phyloP scores from a whole-genome alignment of 805 yeast genomes.

The Yarrowia sp. region DNA sequence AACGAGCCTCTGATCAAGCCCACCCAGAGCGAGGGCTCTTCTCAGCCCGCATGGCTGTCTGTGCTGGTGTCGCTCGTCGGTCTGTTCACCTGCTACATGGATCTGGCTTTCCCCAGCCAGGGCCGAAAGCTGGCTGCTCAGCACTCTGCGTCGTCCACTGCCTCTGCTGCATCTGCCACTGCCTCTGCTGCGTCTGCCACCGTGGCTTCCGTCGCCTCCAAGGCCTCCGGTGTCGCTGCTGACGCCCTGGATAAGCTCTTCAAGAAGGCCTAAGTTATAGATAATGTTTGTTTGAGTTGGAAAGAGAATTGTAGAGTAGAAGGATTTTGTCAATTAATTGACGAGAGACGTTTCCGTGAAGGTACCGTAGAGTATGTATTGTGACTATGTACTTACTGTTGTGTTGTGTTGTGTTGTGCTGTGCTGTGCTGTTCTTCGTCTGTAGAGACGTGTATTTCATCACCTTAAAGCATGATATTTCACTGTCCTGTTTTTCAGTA shows the following conservation, averaged over 20 bases:
- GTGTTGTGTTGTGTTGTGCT: too few species aligned
- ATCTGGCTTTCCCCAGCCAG: slow-evolving; percentile 38
- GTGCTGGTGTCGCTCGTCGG: slow-evolving; percentile 38
- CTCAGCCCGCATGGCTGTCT: slow-evolving; percentile 37
- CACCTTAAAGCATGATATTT: too few species aligned
- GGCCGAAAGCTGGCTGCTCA: slow-evolving; percentile 25
- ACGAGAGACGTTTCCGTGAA: too few species aligned
- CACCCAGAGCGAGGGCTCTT: slow-evolving; percentile 10
- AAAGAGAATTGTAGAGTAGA: not conserved
- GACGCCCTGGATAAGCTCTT: slow-evolving; percentile 23
- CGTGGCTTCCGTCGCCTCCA: slow-evolving; percentile 23
- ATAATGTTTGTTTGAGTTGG: not conserved
- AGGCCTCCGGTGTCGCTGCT: slow-evolving; percentile 23
- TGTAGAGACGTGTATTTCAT: too few species aligned
- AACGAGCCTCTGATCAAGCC: slow-evolving; percentile 35
- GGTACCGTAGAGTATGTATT: too few species aligned
- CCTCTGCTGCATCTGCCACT: not conserved
- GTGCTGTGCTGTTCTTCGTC: too few species aligned
- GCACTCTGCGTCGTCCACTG: slow-evolving; percentile 1
- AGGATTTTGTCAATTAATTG: too few species aligned
- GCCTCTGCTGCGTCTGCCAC: slow-evolving; percentile 23
- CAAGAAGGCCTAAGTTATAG: slow-evolving; percentile 15
- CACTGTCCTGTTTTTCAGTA: too few species aligned
- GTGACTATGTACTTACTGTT: too few species aligned
- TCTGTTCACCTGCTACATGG: slow-evolving; percentile 39